Conservation (phyloP, 345 rosid species). For the Acer yangbiense region DNA sequence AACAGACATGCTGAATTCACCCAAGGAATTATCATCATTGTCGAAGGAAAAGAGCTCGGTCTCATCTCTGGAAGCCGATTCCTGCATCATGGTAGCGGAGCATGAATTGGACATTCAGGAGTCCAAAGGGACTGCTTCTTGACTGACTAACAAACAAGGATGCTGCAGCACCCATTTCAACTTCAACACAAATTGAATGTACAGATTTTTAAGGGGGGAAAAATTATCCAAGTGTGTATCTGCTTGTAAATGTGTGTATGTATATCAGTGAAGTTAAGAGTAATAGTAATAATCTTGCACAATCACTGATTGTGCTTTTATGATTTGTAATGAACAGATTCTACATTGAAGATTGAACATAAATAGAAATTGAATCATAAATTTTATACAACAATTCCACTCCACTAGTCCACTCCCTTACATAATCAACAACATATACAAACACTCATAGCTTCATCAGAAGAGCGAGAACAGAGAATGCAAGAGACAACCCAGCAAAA, state of each 20-base stretch:
- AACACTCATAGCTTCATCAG: not conserved
- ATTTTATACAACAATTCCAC: not conserved
- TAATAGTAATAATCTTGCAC: not conserved
- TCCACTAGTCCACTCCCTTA: not conserved
- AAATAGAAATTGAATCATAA: not conserved
- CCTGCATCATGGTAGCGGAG: conserved; percentile 89
- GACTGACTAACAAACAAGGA: conserved; percentile 14
- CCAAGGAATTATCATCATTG: conserved; percentile 38
- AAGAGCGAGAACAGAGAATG: not conserved
- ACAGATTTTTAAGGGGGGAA: not conserved
- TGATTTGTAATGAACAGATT: no score
- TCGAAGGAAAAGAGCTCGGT: conserved; percentile 44
- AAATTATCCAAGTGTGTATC: not conserved
- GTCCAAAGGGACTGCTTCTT: conserved; percentile 70
- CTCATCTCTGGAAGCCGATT: conserved; percentile 80
- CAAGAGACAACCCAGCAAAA: not conserved
- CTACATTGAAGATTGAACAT: no score
- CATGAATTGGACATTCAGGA: conserved; percentile 71
- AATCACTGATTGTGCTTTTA: not conserved
- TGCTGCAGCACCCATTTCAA: not conserved
- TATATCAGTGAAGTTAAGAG: not conserved
- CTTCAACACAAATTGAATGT: not conserved
- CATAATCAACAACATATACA: not conserved
- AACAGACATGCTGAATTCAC: conserved; percentile 59
- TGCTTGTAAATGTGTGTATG: not conserved